phyloP scores from a whole-genome alignment of 2,329 filamentous ascomycete genomes.

The Aureobasidium sp. region DNA sequence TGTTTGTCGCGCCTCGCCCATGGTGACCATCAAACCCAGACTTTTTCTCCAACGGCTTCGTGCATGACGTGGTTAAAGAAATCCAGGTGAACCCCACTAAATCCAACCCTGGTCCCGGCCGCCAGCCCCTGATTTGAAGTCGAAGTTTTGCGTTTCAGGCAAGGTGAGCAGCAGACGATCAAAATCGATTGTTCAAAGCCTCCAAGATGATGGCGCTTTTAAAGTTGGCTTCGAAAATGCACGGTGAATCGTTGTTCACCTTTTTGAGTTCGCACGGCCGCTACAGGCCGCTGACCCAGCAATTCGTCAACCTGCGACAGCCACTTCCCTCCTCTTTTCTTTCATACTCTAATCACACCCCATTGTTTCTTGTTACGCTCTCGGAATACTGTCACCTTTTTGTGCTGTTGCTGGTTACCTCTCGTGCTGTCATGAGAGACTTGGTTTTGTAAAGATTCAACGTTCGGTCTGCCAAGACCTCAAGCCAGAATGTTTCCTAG shows the following conservation, averaged over 20 bases:
- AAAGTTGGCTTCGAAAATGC: neutral
- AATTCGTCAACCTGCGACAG: neutral
- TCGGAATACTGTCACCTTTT: neutral
- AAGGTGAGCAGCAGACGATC: neutral
- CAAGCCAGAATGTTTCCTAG: neutral
- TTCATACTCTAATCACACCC: neutral
- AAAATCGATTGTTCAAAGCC: neutral
- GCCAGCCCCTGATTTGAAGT: neutral
- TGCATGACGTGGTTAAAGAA: neutral
- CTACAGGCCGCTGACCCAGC: neutral
- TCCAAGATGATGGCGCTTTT: neutral
- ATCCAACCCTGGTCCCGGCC: neutral
- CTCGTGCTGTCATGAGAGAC: neutral
- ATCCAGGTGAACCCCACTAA: neutral
- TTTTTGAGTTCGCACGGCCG: slow-evolving; percentile 2
- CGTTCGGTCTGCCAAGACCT: neutral
- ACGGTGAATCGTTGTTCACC: neutral
- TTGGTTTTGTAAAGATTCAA: neutral
- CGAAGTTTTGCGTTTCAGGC: neutral
- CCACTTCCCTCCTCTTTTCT: slow-evolving; percentile 1
- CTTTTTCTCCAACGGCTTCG: neutral
- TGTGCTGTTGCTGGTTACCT: neutral
- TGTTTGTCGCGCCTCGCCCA: neutral
- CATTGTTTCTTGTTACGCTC: neutral
- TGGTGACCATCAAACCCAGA: neutral